Percentiles rank a stretch among this genome's conserved stretches.
Conservation (phyloP, 1,284 basidiomycete species). For the Marasmius fiardii region DNA sequence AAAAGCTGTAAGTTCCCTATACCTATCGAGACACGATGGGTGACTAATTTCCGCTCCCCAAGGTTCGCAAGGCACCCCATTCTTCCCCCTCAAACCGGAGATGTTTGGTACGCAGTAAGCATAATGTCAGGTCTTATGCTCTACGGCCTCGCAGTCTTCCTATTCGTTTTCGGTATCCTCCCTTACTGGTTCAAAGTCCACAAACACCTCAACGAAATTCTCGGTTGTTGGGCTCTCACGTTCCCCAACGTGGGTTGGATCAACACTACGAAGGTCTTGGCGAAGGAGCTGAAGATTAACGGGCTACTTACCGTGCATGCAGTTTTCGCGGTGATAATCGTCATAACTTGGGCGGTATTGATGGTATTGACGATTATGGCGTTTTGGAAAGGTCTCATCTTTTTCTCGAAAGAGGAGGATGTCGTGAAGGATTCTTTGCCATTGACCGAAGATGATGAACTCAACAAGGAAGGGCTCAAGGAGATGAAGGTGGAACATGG, state of each 20-base stretch:
- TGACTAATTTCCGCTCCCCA: conserved; percentile 7
- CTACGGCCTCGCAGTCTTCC: conserved; percentile 45
- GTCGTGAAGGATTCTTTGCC: conserved; percentile 32
- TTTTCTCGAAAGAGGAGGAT: conserved; percentile 40
- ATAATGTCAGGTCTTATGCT: conserved; percentile 38
- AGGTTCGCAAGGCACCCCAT: conserved; percentile 36
- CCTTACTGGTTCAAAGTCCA: conserved; percentile 50
- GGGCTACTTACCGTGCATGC: conserved; percentile 38
- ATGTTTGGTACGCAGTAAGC: conserved; percentile 44
- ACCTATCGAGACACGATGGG: neutral
- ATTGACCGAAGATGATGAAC: neutral
- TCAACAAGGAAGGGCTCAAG: neutral
- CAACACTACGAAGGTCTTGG: conserved; percentile 35
- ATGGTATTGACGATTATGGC: conserved; percentile 38
- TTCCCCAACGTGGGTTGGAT: conserved; percentile 55
- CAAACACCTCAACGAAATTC: conserved; percentile 43
- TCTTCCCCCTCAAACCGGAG: conserved; percentile 38
- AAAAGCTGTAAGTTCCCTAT: conserved; percentile 31
- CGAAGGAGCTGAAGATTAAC: conserved; percentile 35
- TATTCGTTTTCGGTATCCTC: conserved; percentile 41
- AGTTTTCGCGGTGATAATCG: conserved; percentile 37
- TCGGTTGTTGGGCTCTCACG: conserved; percentile 50
- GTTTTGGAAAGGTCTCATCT: conserved; percentile 43
- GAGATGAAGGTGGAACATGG: neutral
- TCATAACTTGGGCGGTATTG: conserved; percentile 35